phyloP scores from a whole-genome alignment of 2,329 filamentous ascomycete species.

The Coniella vitis region DNA sequence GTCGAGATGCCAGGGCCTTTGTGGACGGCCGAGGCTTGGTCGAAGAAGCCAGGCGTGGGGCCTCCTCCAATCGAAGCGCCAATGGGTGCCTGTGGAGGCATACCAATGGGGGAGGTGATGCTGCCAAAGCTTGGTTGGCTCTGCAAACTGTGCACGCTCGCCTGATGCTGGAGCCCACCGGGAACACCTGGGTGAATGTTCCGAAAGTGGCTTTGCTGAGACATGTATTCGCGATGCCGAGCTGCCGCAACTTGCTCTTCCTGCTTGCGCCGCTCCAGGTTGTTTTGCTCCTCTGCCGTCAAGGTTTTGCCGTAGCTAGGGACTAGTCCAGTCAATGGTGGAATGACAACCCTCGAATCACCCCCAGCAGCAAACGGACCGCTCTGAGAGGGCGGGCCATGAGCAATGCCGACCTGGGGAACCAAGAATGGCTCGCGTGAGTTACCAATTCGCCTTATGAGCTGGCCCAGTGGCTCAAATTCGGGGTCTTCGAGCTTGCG shows the following conservation, averaged over 20 bases:
- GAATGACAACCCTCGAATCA: slow-evolving; percentile 59
- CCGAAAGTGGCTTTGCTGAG: slow-evolving; percentile 73
- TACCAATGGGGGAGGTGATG: slow-evolving; percentile 78
- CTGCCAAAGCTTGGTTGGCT: slow-evolving; percentile 96
- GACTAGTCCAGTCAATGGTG: slow-evolving; percentile 88
- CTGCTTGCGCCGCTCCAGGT: slow-evolving; percentile 90
- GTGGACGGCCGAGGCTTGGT: slow-evolving; percentile 41
- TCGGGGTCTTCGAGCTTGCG: slow-evolving; percentile 91
- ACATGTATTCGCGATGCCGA: slow-evolving; percentile 86
- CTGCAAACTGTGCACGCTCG: slow-evolving; percentile 90
- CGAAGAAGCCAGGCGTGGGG: slow-evolving; percentile 64
- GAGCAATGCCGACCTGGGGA: slow-evolving; percentile 90
- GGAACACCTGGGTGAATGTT: slow-evolving; percentile 56
- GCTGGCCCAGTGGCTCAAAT: slow-evolving; percentile 89
- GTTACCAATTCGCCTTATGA: slow-evolving; percentile 93
- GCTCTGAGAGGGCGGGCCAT: slow-evolving; percentile 61
- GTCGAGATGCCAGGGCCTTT: slow-evolving; percentile 30
- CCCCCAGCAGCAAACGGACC: slow-evolving; percentile 40
- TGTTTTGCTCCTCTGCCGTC: slow-evolving; percentile 96
- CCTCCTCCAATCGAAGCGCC: slow-evolving; percentile 43
- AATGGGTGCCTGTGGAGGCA: slow-evolving; percentile 43
- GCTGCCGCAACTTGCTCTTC: slow-evolving; percentile 98
- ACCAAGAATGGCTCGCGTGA: slow-evolving; percentile 96
- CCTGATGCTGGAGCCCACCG: slow-evolving; percentile 73
- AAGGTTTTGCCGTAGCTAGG: slow-evolving; percentile 94